phyloP scores from a whole-genome alignment of 2,329 filamentous ascomycete genomes.

The Trichoderma koningii region DNA sequence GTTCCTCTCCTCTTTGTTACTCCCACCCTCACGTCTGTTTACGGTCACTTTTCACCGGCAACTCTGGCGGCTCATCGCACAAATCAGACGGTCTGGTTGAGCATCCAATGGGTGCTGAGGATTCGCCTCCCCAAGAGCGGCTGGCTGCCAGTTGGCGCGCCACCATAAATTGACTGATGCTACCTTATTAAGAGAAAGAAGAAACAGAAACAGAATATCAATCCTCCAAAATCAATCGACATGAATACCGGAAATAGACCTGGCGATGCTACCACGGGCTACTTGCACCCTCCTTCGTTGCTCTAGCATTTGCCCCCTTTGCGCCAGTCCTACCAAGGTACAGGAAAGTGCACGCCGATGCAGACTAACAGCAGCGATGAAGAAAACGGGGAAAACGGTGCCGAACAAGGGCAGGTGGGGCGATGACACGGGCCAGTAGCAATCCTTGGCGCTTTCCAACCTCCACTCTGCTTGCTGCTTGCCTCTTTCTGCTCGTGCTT shows the following conservation, averaged over 20 bases:
- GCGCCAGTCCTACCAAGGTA: neutral
- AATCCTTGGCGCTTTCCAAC: conserved; percentile 7
- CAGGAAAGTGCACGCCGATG: neutral
- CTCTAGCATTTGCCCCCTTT: too few species aligned
- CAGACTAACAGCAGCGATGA: neutral
- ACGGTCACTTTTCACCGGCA: neutral
- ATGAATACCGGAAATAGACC: too few species aligned
- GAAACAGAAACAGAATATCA: too few species aligned
- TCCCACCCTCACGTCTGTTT: neutral
- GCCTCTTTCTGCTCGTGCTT: neutral
- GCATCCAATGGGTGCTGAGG: too few species aligned
- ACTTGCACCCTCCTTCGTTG: too few species aligned
- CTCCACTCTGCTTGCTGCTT: neutral
- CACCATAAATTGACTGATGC: too few species aligned
- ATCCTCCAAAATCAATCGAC: too few species aligned
- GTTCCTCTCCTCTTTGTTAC: neutral
- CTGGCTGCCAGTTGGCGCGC: too few species aligned
- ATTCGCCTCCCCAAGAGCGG: too few species aligned
- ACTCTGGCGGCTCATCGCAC: neutral
- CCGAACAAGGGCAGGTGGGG: conserved; percentile 22
- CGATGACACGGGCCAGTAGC: conserved; percentile 7
- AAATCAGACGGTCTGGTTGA: neutral
- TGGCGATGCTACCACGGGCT: too few species aligned
- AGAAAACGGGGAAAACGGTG: conserved; percentile 22
- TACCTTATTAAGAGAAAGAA: too few species aligned